Evolutionary conservation across 306 rosid species (phyloP).

Genomic region (Cucumis hystrix): DNA sequence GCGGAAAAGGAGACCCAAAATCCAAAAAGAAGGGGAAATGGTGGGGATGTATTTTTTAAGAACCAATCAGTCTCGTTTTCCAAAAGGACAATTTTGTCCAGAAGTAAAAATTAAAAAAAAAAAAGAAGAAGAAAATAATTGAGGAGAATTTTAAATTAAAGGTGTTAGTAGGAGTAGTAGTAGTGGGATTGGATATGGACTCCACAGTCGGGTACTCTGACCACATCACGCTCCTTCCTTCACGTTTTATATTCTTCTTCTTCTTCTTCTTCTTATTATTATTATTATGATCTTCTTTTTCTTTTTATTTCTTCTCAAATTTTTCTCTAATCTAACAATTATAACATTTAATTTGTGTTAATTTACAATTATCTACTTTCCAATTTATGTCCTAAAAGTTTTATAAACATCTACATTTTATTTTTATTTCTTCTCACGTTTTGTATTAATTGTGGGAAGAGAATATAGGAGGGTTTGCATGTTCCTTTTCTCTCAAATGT

Average conservation of each 20-base stretch:
- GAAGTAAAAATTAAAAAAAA: not conserved
- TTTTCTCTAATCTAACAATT: too few species aligned
- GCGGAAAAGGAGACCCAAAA: not conserved
- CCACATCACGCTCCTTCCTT: slow-evolving; percentile 6
- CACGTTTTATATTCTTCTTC: not conserved
- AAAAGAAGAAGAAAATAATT: not conserved
- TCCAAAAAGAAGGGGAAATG: not conserved
- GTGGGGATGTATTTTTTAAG: not conserved
- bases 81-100: slow-evolving; percentile 8
- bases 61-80: not conserved
- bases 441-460: not conserved
- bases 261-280: too few species aligned
- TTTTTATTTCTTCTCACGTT: too few species aligned
- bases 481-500: not conserved
- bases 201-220: slow-evolving; percentile 5
- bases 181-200: slow-evolving; percentile 11
- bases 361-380: too few species aligned
- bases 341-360: too few species aligned
- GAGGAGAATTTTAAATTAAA: slow-evolving; percentile 5
- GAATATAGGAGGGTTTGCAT: not conserved
- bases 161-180: not conserved
- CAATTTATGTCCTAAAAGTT: too few species aligned
- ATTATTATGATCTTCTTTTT: too few species aligned
- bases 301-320: too few species aligned
- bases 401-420: too few species aligned